These are phyloP conservation scores for Lentinula sp. DNA, from an alignment of 768 basidiomycete species.

Conservation along the genomic window DNA sequence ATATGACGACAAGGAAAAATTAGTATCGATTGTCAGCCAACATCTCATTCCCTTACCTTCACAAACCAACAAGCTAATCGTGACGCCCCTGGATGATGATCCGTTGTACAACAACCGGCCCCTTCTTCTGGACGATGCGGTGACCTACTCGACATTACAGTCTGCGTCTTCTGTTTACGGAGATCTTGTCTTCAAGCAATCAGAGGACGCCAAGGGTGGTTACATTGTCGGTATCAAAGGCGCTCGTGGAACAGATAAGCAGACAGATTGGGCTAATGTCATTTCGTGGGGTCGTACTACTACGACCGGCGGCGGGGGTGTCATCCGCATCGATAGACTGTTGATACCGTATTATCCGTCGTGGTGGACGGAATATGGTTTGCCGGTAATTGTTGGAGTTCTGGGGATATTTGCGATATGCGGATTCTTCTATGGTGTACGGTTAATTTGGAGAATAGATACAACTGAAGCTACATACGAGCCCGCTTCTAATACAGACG, in stretches of 20 bases:
- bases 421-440: slow-evolving; percentile 67
- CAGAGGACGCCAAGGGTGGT: slow-evolving; percentile 35
- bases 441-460: slow-evolving; percentile 65
- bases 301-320: slow-evolving; percentile 73
- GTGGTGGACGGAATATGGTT: slow-evolving; percentile 78
- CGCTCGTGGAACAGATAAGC: slow-evolving; percentile 58
- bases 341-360: slow-evolving; percentile 81
- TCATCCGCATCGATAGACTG: slow-evolving; percentile 80
- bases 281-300: slow-evolving; percentile 75
- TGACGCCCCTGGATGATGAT: neutral
- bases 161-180: slow-evolving; percentile 66
- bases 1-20: slow-evolving; percentile 45
- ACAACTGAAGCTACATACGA: slow-evolving; percentile 86
- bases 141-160: slow-evolving; percentile 74
- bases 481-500: slow-evolving; percentile 59
- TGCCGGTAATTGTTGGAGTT: slow-evolving; percentile 54
- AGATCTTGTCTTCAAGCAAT: slow-evolving; percentile 70
- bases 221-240: slow-evolving; percentile 71
- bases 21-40: slow-evolving; percentile 64
- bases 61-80: slow-evolving; percentile 4
- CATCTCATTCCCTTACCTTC: slow-evolving; percentile 59
- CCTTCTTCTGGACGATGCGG: slow-evolving; percentile 60
- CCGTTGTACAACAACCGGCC: slow-evolving; percentile 66
- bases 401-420: slow-evolving; percentile 58
- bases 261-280: slow-evolving; percentile 59